These are phyloP conservation scores for Pythium phragmitis DNA, from an alignment of 352 stramenopile genomes.

Conservation along the genomic window DNA sequence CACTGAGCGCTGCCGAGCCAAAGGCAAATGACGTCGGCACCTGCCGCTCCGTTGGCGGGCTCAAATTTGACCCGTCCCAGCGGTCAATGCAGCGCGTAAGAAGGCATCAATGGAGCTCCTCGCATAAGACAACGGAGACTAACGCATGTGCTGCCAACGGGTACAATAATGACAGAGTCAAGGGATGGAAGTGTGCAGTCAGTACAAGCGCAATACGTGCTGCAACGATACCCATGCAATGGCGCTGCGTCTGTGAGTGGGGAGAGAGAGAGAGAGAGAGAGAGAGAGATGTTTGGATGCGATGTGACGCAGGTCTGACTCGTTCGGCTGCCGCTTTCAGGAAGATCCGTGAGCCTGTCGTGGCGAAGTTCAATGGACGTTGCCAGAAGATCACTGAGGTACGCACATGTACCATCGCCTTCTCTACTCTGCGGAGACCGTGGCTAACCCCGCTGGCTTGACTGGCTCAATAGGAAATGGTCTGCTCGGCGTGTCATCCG, in stretches of 20 bases:
- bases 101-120: background rate
- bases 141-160: background rate
- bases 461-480: conserved; percentile 53
- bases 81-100: conserved; percentile 64
- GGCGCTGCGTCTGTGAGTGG: conserved; percentile 57
- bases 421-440: background rate
- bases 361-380: conserved; percentile 66
- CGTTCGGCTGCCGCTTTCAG: conserved; percentile 25
- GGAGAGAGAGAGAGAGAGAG: background rate
- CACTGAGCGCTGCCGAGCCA: conserved; percentile 19
- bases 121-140: background rate
- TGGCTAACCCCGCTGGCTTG: background rate
- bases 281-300: background rate
- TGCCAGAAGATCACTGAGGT: conserved; percentile 68
- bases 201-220: conserved; percentile 82
- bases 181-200: conserved; percentile 72
- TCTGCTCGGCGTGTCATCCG: conserved; percentile 78
- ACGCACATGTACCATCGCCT: background rate
- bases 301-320: background rate
- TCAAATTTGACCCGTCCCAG: conserved; percentile 70
- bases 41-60: conserved; percentile 57
- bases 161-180: conserved; percentile 35
- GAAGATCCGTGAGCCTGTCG: conserved; percentile 76
- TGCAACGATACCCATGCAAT: conserved; percentile 72
- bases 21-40: conserved; percentile 35